These are phyloP conservation scores for Cordia subcordata DNA, from an alignment of 257 asterid genomes.

Conservation along the genomic window DNA sequence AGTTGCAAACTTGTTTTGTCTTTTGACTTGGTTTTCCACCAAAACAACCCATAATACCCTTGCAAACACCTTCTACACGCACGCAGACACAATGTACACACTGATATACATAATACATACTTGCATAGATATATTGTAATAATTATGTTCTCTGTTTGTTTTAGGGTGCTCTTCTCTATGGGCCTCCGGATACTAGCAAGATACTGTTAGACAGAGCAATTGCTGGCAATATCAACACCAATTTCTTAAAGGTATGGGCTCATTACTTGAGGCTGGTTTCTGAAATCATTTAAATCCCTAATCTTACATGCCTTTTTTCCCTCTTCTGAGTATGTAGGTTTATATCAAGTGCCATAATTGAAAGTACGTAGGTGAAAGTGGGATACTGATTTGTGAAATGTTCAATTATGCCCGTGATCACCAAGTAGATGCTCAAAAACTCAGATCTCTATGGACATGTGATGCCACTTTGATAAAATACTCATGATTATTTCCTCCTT, in stretches of 20 bases:
- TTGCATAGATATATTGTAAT: not conserved
- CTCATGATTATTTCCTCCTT: not conserved
- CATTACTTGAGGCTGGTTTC: not conserved
- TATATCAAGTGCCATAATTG: slow-evolving; percentile 90
- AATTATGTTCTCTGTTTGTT: not conserved
- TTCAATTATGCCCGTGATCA: slow-evolving; percentile 94
- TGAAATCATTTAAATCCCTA: not conserved
- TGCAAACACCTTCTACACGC: no score
- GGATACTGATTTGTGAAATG: slow-evolving; percentile 89
- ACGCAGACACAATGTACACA: no score
- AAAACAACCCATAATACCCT: no score
- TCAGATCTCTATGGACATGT: not conserved
- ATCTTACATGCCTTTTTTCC: slow-evolving; percentile 4
- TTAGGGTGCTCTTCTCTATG: slow-evolving; percentile 72
- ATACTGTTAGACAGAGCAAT: slow-evolving; percentile 79
- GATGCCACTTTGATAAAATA: not conserved
- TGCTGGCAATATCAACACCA: slow-evolving; percentile 78
- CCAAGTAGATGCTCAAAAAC: slow-evolving; percentile 50
- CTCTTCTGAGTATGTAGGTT: slow-evolving; percentile 55
- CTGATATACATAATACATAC: no score
- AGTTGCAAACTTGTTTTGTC: no score
- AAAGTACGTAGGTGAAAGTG: slow-evolving; percentile 88
- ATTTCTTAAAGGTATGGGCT: slow-evolving; percentile 56
- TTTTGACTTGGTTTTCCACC: no score
- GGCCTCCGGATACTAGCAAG: slow-evolving; percentile 85